A percentile compares a stretch with the other conserved stretches of the same genome.
Evolutionary conservation across 306 rosid genomes (phyloP).

Genomic region (Medicago ruthenica): DNA sequence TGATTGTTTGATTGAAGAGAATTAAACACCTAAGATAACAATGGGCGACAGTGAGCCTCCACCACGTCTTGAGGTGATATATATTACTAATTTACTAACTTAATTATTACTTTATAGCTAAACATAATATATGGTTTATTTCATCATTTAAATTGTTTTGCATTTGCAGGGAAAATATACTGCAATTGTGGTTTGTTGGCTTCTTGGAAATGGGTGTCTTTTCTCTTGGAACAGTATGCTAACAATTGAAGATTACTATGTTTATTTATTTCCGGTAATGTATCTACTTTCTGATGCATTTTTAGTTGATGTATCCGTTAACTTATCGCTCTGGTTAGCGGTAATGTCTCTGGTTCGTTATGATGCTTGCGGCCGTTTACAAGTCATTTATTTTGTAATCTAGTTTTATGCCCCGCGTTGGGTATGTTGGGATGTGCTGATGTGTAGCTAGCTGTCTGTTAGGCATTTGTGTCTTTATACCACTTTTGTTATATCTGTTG

Average conservation of each 20-base stretch:
- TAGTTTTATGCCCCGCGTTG: too few species aligned
- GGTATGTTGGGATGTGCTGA: too few species aligned
- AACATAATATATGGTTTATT: neutral
- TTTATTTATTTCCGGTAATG: conserved; percentile 77
- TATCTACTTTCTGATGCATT: neutral
- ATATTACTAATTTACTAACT: neutral
- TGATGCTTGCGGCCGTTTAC: too few species aligned
- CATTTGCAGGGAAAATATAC: conserved; percentile 64
- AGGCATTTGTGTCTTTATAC: too few species aligned
- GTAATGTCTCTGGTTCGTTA: too few species aligned
- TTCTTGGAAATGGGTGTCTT: conserved; percentile 92
- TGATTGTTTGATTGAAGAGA: conserved; percentile 45
- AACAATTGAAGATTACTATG: conserved; percentile 84
- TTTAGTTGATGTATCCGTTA: neutral
- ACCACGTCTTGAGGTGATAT: conserved; percentile 57
- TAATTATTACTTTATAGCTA: neutral
- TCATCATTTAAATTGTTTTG: conserved; percentile 32
- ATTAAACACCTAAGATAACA: conserved; percentile 38
- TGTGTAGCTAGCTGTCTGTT: too few species aligned
- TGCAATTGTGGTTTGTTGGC: conserved; percentile 73
- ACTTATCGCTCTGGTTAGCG: too few species aligned
- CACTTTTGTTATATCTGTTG: too few species aligned
- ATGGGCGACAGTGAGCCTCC: conserved; percentile 49
- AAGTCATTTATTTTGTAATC: too few species aligned
- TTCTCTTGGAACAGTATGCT: conserved; percentile 95